These are phyloP conservation scores for Colletotrichum tamarilloi DNA, from an alignment of 2,329 filamentous ascomycete genomes.

Conservation along the genomic window DNA sequence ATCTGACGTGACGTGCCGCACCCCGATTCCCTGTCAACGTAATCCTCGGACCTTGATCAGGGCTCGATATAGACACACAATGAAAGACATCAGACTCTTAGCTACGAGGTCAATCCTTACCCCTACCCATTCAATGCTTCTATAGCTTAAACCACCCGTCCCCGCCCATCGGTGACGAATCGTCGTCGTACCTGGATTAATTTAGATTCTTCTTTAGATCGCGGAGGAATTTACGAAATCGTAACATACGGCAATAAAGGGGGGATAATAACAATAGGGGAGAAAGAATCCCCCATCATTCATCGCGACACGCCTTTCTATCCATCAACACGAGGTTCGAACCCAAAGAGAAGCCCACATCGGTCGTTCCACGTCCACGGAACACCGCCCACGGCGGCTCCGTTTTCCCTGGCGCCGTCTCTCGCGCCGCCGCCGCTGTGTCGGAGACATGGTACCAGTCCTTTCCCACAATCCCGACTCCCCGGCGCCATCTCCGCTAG, in stretches of 20 bases:
- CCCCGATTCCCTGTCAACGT: not conserved
- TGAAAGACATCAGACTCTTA: not conserved
- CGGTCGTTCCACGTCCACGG: not conserved
- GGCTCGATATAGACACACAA: not conserved
- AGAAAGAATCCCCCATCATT: not conserved
- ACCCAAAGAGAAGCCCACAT: not conserved
- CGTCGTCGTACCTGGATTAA: not conserved
- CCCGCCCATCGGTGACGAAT: slow-evolving; percentile 5
- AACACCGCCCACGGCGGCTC: not conserved
- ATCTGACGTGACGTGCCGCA: slow-evolving; percentile 9
- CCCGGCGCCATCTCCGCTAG: not conserved
- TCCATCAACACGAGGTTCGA: no score
- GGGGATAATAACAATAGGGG: not conserved
- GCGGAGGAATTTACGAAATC: not conserved
- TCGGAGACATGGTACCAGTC: not conserved
- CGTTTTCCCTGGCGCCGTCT: not conserved
- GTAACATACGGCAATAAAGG: not conserved
- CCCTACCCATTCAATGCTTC: not conserved
- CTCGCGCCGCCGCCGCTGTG: not conserved
- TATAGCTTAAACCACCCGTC: slow-evolving; percentile 4
- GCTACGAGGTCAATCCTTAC: not conserved
- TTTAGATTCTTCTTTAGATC: not conserved
- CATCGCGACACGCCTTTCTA: not conserved
- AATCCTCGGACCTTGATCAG: not conserved
- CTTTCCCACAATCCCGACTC: not conserved